A percentile compares a stretch with the other conserved stretches of the same genome.
Conservation (phyloP, 2,329 filamentous ascomycete species). For the Stagonosporopsis tanaceti region DNA sequence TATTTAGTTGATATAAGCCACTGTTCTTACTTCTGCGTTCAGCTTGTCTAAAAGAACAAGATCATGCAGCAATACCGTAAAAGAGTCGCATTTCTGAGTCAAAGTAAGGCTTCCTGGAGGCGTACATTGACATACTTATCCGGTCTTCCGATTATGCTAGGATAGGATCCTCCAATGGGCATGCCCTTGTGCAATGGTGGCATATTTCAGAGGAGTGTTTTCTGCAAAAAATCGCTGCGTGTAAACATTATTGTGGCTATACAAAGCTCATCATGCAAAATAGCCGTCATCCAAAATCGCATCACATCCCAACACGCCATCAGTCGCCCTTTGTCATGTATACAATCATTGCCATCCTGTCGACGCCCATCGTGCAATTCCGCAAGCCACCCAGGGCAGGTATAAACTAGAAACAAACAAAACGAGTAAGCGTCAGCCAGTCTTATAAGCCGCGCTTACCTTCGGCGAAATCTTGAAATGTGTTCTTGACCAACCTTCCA, state of each 20-base stretch:
- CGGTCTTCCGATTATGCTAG: neutral
- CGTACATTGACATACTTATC: neutral
- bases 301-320: constrained; percentile 6
- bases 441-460: constrained; percentile 47
- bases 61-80: neutral
- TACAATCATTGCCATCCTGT: constrained; percentile 30
- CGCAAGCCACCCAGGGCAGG: constrained; percentile 44
- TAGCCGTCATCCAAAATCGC: constrained; percentile 7
- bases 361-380: constrained; percentile 41
- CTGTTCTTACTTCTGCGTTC: neutral
- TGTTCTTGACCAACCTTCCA: constrained; percentile 51
- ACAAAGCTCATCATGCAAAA: constrained; percentile 8
- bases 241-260: constrained; percentile 18
- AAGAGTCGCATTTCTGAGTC: neutral
- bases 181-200: neutral
- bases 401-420: constrained; percentile 44
- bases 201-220: neutral
- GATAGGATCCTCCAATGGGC: too few species aligned
- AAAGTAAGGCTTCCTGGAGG: neutral
- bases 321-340: constrained; percentile 1
- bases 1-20: too few species aligned
- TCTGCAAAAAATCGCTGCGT: neutral
- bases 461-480: constrained; percentile 39
- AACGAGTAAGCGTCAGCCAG: constrained; percentile 39
- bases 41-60: neutral